A percentile compares a stretch with the other conserved stretches of the same genome.
These are phyloP conservation scores for Cucurbitaria berberidis DNA, from an alignment of 2,329 filamentous ascomycete species.

Conservation along the genomic window DNA sequence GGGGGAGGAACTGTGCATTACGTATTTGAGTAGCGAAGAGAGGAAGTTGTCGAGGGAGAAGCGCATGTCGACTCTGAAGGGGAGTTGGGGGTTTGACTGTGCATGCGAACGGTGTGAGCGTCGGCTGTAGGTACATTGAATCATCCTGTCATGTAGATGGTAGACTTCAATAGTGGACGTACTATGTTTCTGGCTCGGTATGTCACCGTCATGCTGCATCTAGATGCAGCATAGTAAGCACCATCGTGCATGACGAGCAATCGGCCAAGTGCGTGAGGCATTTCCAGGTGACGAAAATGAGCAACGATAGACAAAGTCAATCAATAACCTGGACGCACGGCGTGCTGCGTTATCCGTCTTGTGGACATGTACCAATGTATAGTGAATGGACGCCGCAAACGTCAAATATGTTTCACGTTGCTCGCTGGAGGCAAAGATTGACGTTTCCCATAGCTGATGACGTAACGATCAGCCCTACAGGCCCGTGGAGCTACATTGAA, in stretches of 20 bases:
- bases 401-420: conserved; percentile 28
- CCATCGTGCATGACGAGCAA: conserved; percentile 3
- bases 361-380: conserved; percentile 13
- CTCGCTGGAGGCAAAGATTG: conserved; percentile 13
- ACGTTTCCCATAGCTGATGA: conserved; percentile 20
- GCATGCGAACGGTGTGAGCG: conserved; percentile 49
- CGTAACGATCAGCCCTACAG: conserved; percentile 22
- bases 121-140: background rate
- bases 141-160: background rate
- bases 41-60: conserved; percentile 45
- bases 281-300: background rate
- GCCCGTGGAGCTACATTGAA: conserved; percentile 23
- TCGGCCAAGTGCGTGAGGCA: background rate
- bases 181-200: background rate
- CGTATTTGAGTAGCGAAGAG: conserved; percentile 57
- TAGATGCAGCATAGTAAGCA: background rate
- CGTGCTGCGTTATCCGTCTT: conserved; percentile 14
- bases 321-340: conserved; percentile 18
- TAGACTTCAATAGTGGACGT: background rate
- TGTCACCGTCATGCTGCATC: background rate
- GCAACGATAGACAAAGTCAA: background rate
- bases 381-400: conserved; percentile 19
- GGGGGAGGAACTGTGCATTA: conserved; percentile 56
- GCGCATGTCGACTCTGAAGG: conserved; percentile 47
- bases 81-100: conserved; percentile 57